Conservation (phyloP, 75 land plant genomes). For the Cryptomeria japonica region DNA sequence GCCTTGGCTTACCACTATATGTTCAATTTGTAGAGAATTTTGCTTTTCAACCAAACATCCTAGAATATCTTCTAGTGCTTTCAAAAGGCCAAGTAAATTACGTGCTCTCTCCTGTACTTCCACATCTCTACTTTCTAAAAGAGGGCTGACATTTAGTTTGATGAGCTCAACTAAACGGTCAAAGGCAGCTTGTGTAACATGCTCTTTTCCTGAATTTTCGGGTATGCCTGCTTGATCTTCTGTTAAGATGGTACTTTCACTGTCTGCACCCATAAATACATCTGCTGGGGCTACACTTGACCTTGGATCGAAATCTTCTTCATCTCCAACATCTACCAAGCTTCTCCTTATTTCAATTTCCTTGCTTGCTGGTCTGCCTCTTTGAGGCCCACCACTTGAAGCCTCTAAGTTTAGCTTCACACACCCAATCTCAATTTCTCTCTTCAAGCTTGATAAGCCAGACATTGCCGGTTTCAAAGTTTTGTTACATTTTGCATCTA, state of each 20-base stretch:
- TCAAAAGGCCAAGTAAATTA: slow-evolving; percentile 65
- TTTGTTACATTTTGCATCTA: not conserved
- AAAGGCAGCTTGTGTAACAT: slow-evolving; percentile 23
- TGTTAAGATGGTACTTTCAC: not conserved
- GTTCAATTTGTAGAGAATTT: slow-evolving; percentile 11
- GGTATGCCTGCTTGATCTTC: slow-evolving; percentile 2
- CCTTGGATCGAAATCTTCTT: slow-evolving; percentile 13
- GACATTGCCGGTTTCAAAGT: not conserved
- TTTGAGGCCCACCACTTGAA: slow-evolving; percentile 7
- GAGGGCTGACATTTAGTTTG: slow-evolving; percentile 52
- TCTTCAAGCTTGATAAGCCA: not conserved
- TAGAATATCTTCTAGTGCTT: slow-evolving; percentile 24
- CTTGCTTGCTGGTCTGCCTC: not conserved
- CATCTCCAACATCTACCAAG: slow-evolving; percentile 1
- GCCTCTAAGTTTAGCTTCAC: not conserved
- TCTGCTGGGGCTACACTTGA: not conserved
- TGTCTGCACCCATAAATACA: not conserved
- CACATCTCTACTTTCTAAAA: slow-evolving; percentile 57
- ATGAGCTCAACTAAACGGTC: slow-evolving; percentile 41
- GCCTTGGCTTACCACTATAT: slow-evolving; percentile 7
- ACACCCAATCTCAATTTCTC: not conserved
- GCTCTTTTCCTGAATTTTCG: slow-evolving; percentile 12
- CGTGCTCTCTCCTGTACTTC: slow-evolving; percentile 83
- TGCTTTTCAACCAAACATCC: slow-evolving; percentile 3
- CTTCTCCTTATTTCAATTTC: not conserved